A percentile compares a stretch with the other conserved stretches of the same genome.
Conservation (phyloP, 176 grass and related monocot species). For the Juncus effusus region DNA sequence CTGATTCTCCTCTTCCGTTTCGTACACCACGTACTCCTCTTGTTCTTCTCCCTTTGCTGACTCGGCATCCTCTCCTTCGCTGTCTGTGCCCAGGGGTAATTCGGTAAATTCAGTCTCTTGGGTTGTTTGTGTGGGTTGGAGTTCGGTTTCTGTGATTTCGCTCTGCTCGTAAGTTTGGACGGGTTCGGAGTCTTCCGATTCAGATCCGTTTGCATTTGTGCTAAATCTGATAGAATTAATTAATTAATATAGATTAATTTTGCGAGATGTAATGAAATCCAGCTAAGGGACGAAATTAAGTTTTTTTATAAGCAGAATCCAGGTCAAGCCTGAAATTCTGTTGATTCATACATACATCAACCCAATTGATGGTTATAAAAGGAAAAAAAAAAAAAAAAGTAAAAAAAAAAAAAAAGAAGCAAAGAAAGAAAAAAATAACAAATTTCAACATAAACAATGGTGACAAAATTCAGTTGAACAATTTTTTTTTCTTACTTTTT, state of each 20-base stretch:
- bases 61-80: constrained; percentile 24
- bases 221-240: not conserved
- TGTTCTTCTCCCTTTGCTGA: constrained; percentile 35
- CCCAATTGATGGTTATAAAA: too few species aligned
- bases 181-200: constrained; percentile 19
- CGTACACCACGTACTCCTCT: constrained; percentile 78
- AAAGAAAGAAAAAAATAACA: too few species aligned
- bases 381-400: too few species aligned
- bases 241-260: too few species aligned
- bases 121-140: constrained; percentile 19
- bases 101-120: constrained; percentile 26
- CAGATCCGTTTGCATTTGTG: constrained; percentile 10
- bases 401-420: too few species aligned
- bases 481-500: constrained; percentile 41
- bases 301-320: too few species aligned
- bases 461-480: too few species aligned
- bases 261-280: too few species aligned
- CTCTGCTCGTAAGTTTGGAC: constrained; percentile 16
- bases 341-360: too few species aligned
- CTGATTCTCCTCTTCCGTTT: constrained; percentile 55
- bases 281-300: too few species aligned
- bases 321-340: too few species aligned
- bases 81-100: not conserved
- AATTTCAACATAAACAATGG: too few species aligned
- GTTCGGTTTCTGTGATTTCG: constrained; percentile 22